These are phyloP conservation scores for Hypsizygus marmoreus DNA, from an alignment of 768 basidiomycete genomes.

Conservation along the genomic window DNA sequence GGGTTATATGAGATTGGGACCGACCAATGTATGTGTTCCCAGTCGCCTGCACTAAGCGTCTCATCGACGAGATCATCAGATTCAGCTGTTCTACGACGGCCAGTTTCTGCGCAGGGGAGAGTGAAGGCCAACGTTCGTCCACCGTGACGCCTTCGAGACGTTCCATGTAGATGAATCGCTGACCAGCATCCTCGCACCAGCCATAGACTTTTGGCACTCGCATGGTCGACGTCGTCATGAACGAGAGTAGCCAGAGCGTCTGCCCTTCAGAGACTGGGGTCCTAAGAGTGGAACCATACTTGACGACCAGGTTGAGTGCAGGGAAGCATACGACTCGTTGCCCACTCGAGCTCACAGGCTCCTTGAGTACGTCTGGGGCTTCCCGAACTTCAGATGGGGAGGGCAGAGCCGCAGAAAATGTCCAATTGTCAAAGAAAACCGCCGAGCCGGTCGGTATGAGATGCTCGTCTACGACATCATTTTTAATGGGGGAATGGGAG, in stretches of 20 bases:
- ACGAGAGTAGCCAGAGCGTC: constrained; percentile 14
- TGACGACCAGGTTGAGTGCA: constrained; percentile 12
- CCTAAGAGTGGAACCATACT: constrained; percentile 5
- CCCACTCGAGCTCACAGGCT: too few relatives aligned
- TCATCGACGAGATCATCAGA: constrained; percentile 12
- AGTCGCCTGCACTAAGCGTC: constrained; percentile 4
- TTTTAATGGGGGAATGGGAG: too few relatives aligned
- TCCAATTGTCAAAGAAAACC: too few relatives aligned
- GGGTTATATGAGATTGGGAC: not conserved
- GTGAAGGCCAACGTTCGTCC: constrained; percentile 10
- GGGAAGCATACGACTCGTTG: constrained; percentile 11
- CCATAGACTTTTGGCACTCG: constrained; percentile 16
- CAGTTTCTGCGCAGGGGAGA: constrained; percentile 4
- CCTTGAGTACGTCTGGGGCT: too few relatives aligned
- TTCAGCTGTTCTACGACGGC: constrained; percentile 6
- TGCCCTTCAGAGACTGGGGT: constrained; percentile 13
- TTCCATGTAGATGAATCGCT: constrained; percentile 15
- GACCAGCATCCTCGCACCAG: constrained; percentile 12
- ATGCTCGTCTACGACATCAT: too few relatives aligned
- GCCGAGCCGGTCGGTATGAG: too few relatives aligned
- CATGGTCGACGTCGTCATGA: constrained; percentile 5
- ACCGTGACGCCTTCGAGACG: constrained; percentile 11
- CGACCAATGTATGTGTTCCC: constrained; percentile 10
- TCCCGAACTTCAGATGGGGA: too few relatives aligned
- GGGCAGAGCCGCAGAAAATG: too few relatives aligned